phyloP scores from a whole-genome alignment of 768 basidiomycete species.

The Pleurotus platypus region DNA sequence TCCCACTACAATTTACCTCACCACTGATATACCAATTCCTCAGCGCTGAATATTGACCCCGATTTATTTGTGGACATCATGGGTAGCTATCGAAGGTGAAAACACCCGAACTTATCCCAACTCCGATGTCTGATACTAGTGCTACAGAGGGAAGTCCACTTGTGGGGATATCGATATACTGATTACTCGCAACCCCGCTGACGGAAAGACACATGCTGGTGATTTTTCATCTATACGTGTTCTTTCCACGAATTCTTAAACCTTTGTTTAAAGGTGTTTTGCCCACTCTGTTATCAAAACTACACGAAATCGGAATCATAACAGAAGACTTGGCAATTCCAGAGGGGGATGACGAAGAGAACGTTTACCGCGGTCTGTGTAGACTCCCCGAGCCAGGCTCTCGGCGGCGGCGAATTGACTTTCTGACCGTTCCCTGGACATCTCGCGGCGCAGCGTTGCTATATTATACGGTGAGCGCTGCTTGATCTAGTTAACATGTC shows the following conservation, averaged over 20 bases:
- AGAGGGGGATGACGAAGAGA: constrained; percentile 63
- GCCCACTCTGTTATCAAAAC: constrained; percentile 46
- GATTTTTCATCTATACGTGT: constrained; percentile 10
- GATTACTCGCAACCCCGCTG: constrained; percentile 69
- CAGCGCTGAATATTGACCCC: constrained; percentile 70
- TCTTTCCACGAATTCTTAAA: not conserved
- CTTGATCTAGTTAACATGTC: not conserved
- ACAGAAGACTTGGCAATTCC: constrained; percentile 79
- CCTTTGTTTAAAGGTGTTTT: constrained; percentile 48
- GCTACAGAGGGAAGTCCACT: constrained; percentile 66
- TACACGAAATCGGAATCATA: constrained; percentile 61
- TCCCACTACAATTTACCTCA: not conserved
- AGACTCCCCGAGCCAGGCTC: constrained; percentile 40
- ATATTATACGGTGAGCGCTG: constrained; percentile 77
- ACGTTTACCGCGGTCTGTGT: constrained; percentile 81
- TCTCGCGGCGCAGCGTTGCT: constrained; percentile 80
- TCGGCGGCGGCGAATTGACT: constrained; percentile 76
- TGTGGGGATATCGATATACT: constrained; percentile 94
- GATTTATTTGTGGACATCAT: constrained; percentile 79
- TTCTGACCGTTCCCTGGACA: constrained; percentile 77
- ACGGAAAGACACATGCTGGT: constrained; percentile 77
- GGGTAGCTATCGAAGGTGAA: constrained; percentile 83
- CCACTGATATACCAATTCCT: not conserved
- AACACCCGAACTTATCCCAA: not conserved
- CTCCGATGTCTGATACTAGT: not conserved